A percentile compares a stretch with the other conserved stretches of the same genome.
phyloP scores from a whole-genome alignment of 2,329 filamentous ascomycete genomes.

The Aspergillus sp. region DNA sequence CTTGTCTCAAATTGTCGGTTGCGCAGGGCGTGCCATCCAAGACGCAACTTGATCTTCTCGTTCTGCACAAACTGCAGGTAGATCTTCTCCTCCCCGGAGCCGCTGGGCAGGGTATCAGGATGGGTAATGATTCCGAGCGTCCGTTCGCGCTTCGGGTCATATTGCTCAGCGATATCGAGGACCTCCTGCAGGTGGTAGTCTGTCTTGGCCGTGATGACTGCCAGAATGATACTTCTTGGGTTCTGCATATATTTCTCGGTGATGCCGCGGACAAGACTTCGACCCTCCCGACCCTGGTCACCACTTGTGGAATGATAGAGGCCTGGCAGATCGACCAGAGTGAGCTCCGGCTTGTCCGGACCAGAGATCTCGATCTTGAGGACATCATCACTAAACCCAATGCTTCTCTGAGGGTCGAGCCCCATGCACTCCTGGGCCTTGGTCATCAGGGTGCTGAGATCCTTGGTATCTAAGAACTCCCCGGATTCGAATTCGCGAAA shows the following conservation, averaged over 20 bases:
- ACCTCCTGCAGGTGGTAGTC: conserved; percentile 59
- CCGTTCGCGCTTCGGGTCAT: conserved; percentile 29
- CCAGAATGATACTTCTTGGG: conserved; percentile 58
- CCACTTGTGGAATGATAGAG: conserved; percentile 54
- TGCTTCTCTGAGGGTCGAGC: conserved; percentile 22
- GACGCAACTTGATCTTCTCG: conserved; percentile 38
- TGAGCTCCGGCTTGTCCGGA: conserved; percentile 59
- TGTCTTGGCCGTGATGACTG: conserved; percentile 50
- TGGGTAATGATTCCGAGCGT: conserved; percentile 50
- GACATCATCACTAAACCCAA: conserved; percentile 43
- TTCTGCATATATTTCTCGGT: conserved; percentile 56
- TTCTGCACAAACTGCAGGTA: conserved; percentile 41
- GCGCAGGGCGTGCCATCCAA: conserved; percentile 51
- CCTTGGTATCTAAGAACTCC: conserved; percentile 15
- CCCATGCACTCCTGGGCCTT: conserved; percentile 54
- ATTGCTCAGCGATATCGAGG: conserved; percentile 43
- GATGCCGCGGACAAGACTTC: conserved; percentile 50
- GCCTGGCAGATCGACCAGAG: conserved; percentile 61
- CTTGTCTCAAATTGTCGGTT: conserved; percentile 43
- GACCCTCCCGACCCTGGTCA: conserved; percentile 52
- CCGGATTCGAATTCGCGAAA: conserved; percentile 8
- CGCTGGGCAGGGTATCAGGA: conserved; percentile 37
- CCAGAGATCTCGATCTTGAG: conserved; percentile 60
- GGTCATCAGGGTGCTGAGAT: conserved; percentile 50
- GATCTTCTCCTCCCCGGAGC: conserved; percentile 33